A percentile compares a stretch with the other conserved stretches of the same genome.
Evolutionary conservation across 306 rosid genomes (phyloP).

Genomic region (Fagus sylvatica): DNA sequence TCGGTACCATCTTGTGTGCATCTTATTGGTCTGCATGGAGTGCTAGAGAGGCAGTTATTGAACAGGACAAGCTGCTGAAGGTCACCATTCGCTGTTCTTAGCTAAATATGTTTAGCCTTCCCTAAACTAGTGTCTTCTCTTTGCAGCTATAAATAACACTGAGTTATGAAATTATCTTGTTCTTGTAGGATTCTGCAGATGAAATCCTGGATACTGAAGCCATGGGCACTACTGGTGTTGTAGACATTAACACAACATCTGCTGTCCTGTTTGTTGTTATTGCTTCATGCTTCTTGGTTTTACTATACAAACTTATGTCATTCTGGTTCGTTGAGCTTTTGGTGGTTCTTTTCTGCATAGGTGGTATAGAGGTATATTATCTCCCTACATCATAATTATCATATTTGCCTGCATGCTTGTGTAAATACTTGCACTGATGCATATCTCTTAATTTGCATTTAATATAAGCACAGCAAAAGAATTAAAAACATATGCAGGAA

Average conservation of each 20-base stretch:
- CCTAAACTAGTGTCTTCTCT: constrained; percentile 2
- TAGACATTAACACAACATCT: constrained; percentile 70
- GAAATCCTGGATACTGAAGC: constrained; percentile 46
- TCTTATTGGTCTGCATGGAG: constrained; percentile 99
- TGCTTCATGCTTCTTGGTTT: constrained; percentile 82
- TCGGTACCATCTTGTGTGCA: constrained; percentile 83
- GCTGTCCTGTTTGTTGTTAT: constrained; percentile 76
- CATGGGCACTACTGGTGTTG: constrained; percentile 48
- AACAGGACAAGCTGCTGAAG: constrained; percentile 70
- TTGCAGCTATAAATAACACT: constrained; percentile 7
- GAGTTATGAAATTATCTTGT: constrained; percentile 19
- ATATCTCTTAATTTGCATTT: no score
- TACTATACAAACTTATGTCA: constrained; percentile 84
- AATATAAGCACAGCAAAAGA: constrained; percentile 2
- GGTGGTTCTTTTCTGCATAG: constrained; percentile 95
- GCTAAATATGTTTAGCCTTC: constrained; percentile 3
- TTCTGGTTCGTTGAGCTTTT: constrained; percentile 76
- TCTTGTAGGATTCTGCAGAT: constrained; percentile 67
- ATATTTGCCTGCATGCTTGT: constrained; percentile 4
- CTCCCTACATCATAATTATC: constrained; percentile 10
- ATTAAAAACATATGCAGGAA: background rate
- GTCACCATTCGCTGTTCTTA: constrained; percentile 38
- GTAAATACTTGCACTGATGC: constrained; percentile 14
- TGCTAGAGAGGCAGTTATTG: constrained; percentile 71
- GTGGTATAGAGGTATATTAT: constrained; percentile 79